These are phyloP conservation scores for Scedosporium minutisporum DNA, from an alignment of 2,329 filamentous ascomycete species.

Conservation along the genomic window DNA sequence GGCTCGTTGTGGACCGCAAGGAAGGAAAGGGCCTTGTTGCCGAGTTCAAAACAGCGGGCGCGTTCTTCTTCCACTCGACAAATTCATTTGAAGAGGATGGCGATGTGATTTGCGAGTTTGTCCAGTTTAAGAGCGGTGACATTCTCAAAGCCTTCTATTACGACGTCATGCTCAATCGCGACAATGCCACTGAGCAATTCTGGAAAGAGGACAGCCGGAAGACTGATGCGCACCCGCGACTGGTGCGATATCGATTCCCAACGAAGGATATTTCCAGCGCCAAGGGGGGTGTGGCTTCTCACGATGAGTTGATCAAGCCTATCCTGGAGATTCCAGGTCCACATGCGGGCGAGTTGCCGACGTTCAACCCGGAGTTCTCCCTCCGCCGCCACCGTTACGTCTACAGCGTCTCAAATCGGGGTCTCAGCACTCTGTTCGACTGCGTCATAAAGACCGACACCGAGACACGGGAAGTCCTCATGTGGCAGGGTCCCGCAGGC, in stretches of 20 bases:
- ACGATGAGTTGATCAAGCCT: neutral
- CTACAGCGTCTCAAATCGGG: slow-evolving; percentile 47
- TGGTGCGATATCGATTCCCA: slow-evolving; percentile 35
- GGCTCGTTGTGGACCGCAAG: slow-evolving; percentile 66
- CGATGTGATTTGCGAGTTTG: slow-evolving; percentile 56
- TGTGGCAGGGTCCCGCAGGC: slow-evolving; percentile 47
- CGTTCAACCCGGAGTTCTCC: slow-evolving; percentile 49
- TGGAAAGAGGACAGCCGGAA: slow-evolving; percentile 29
- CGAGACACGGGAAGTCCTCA: slow-evolving; percentile 35
- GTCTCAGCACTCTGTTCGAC: slow-evolving; percentile 52
- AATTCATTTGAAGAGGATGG: slow-evolving; percentile 62
- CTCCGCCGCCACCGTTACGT: slow-evolving; percentile 48
- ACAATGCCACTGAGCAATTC: slow-evolving; percentile 33
- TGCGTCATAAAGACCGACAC: slow-evolving; percentile 57
- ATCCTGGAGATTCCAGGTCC: slow-evolving; percentile 33
- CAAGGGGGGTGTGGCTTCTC: slow-evolving; percentile 2
- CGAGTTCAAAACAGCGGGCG: slow-evolving; percentile 55
- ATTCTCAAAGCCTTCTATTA: slow-evolving; percentile 61
- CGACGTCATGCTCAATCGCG: slow-evolving; percentile 49
- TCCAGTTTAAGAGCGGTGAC: slow-evolving; percentile 54
- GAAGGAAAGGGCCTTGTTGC: slow-evolving; percentile 55
- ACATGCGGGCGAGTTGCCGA: slow-evolving; percentile 53
- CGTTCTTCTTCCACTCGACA: slow-evolving; percentile 72
- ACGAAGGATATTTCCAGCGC: slow-evolving; percentile 15
- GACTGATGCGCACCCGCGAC: slow-evolving; percentile 21